Evolutionary conservation across 176 grass and related monocot genomes (phyloP), one percentile per base, ranked within the genome.

Genomic region (Elaeis guineensis): DNA sequence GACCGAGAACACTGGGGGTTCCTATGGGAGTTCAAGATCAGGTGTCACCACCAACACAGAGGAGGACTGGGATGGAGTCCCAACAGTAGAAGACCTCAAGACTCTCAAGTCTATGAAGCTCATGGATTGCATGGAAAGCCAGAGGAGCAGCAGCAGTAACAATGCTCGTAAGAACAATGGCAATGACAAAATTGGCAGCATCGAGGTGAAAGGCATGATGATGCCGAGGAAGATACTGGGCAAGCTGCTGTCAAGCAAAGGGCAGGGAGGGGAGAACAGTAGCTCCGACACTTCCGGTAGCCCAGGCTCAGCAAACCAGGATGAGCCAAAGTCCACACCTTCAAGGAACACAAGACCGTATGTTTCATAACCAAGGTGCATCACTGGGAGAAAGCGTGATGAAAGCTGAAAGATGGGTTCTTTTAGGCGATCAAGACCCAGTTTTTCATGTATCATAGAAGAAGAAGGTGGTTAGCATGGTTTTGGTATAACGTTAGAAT

Each of bases 11-110:
- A 86, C 75, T 21, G 73, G 71, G 61, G 79, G 81, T 52, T 98
- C 93, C 50, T 98, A 98, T 20, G 87, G 86, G 66, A 98, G 93
- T 66, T 98, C 93, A 52, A 86, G 87, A 49, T 98, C 93, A 26
- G 87, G 70, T 6, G 79, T 82, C 51, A 98, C 93, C 19, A 98
- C 93, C 3, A 82, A 82, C 72, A 89, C 85, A 20, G 93, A 98
- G 49, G 93, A 98, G 0, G 85, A 87, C 62, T 92, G 93, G 76
- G 73, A 85, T 2, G 87, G 79, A 6, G 81, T 76, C 51, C 81
- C 68, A 57, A 71, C 55, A 0, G 78, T 81, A 16, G 77, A 86
- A 24, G 79, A 80, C 54, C 69, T 85, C 14, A 85, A 77, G 23
- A 39, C 70, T 14, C 51, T 69, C n/a, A 86, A 82, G 53, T 53